phyloP scores from a whole-genome alignment of 148 eudicot genomes.

The Pouteria glomerata region DNA sequence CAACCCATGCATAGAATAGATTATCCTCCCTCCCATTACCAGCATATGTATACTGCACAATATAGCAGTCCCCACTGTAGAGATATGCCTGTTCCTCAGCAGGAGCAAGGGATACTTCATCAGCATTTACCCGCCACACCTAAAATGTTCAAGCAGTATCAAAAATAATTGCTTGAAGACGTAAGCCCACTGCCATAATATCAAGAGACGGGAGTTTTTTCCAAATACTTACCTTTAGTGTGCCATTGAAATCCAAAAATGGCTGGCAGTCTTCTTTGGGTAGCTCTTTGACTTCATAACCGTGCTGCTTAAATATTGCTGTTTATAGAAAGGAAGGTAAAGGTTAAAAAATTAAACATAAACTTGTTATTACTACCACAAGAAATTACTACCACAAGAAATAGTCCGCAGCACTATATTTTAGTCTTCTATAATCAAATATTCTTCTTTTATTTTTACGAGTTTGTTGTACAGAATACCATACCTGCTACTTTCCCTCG shows the following conservation, averaged over 20 bases:
- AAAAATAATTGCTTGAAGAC: neutral
- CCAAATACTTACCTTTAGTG: conserved; percentile 22
- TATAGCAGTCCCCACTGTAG: conserved; percentile 43
- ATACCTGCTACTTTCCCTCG: conserved; percentile 73
- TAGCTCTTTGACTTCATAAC: conserved; percentile 41
- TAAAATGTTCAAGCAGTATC: conserved; percentile 6
- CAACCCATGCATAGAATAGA: conserved; percentile 48
- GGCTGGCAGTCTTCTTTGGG: conserved; percentile 34
- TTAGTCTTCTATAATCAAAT: neutral
- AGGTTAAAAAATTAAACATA: neutral
- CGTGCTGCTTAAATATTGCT: conserved; percentile 49
- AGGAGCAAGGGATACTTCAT: conserved; percentile 24
- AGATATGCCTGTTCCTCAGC: conserved; percentile 27
- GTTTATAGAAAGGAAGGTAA: conserved; percentile 9
- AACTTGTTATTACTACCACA: neutral
- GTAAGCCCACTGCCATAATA: neutral
- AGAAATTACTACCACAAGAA: no score
- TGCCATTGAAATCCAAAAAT: conserved; percentile 31
- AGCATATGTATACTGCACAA: conserved; percentile 36
- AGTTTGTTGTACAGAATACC: neutral
- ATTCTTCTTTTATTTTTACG: neutral
- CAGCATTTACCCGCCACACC: conserved; percentile 42
- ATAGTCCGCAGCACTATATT: neutral
- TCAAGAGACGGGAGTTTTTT: neutral
- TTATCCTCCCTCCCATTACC: conserved; percentile 30